Evolutionary conservation across 1,284 basidiomycete species (phyloP), one percentile per base, ranked within the genome.

Genomic region (Cryptococcus wingfieldii): DNA sequence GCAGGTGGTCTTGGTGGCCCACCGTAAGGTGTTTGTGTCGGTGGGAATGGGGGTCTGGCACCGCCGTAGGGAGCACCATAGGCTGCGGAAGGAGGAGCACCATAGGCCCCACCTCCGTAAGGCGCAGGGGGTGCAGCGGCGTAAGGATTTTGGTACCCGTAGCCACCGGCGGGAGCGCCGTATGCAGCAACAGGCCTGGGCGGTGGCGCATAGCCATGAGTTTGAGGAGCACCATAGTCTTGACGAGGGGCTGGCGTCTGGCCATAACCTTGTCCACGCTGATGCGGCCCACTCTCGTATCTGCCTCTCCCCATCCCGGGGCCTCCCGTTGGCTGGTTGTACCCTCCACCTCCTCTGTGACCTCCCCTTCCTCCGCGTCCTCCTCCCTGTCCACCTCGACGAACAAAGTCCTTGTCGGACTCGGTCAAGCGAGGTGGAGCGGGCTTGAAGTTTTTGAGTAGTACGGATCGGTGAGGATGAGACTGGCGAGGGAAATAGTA

Each of bases 401-500:
- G 74, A 2, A 83, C 81, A 55, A 76, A 78, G 54, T 96, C 89
- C 50, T 88, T 80, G 73, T 99, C 96, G 18, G 81, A 79, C 13
- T 85, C 75, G 5, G 82, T 85, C 27, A 99, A 80, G 2, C 85
- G 77, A 2, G 85, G 82, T 39, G 81, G 77, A 0, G 84, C 82
- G 51, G 81, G 82, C 57, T 80, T 83, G 41, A 85, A 84, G 1
- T 90, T 90, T 6, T 86, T 86, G 1, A 99, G 80, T 23, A 98
- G 78, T 23, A 88, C 80, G 14, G 91, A 95, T 47, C 84, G 85
- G 74, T 99, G 96, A 4, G 91, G 89, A 5, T 82, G 83, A 23
- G 85, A 74, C 70, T 97, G 93, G 66, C 85, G 83, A 0, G 96
- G 94, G 81, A 94, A 97, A 72, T 85, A 86, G 78, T 93, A 98